Evolutionary conservation across 257 asterid species (phyloP).

Genomic region (Datura wrightii): DNA sequence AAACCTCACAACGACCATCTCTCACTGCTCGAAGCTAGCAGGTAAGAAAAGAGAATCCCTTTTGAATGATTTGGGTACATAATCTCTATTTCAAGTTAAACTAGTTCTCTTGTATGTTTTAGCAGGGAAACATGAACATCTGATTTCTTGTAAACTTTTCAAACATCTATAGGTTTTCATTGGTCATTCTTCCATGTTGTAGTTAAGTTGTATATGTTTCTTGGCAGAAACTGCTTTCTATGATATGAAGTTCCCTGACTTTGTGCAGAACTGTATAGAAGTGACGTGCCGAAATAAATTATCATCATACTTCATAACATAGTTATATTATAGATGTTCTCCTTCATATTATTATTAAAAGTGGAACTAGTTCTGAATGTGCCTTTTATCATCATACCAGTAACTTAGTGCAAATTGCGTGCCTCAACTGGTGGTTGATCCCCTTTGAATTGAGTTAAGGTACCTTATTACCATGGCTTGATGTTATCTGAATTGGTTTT

Average conservation of each 20-base stretch:
- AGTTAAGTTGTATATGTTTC: background rate
- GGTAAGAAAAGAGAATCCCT: slow-evolving; percentile 48
- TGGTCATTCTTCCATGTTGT: background rate
- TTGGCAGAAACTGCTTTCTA: slow-evolving; percentile 17
- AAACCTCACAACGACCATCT: slow-evolving; percentile 98
- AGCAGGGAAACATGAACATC: background rate
- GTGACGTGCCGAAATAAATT: background rate
- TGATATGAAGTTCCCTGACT: background rate
- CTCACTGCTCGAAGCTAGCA: slow-evolving; percentile 98
- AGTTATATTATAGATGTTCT: background rate
- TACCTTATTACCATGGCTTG: background rate
- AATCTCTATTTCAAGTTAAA: slow-evolving; percentile 8
- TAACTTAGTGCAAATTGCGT: background rate
- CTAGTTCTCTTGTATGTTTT: slow-evolving; percentile 9
- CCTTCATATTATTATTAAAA: background rate
- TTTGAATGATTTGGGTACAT: background rate
- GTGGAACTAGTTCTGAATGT: slow-evolving; percentile 1
- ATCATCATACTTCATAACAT: background rate
- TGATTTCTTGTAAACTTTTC: slow-evolving; percentile 5
- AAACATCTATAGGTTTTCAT: background rate
- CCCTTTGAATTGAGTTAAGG: background rate
- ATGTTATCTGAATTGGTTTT: slow-evolving; percentile 5
- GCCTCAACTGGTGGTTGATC: background rate
- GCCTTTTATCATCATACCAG: background rate
- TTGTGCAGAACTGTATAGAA: background rate